These are phyloP conservation scores for Papiliotrema nemorosa DNA, from an alignment of 1,284 basidiomycete genomes.

Conservation along the genomic window DNA sequence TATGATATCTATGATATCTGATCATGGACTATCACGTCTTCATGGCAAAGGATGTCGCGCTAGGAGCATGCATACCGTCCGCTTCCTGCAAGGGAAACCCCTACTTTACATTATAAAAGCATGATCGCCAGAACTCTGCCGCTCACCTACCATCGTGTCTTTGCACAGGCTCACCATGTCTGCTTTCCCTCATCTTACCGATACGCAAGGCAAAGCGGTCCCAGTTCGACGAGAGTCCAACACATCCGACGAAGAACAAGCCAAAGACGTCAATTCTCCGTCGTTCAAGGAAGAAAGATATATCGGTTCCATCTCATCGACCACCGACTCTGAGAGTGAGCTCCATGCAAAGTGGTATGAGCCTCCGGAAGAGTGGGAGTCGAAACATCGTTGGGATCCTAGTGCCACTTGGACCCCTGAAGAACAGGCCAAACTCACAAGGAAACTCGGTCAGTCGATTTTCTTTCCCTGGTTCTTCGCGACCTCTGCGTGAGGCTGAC, in stretches of 20 bases:
- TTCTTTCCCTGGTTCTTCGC: slow-evolving; percentile 39
- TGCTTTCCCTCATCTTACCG: background rate
- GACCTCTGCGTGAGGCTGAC: background rate
- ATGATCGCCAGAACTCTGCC: background rate
- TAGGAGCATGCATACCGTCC: no score
- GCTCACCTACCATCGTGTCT: background rate
- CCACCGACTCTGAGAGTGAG: no score
- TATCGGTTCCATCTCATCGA: no score
- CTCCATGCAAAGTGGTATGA: no score
- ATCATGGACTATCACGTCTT: no score
- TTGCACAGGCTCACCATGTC: background rate
- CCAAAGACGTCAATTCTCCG: background rate
- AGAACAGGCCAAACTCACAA: slow-evolving; percentile 58
- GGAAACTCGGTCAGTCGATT: slow-evolving; percentile 56
- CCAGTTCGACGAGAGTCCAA: background rate
- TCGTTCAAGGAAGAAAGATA: no score
- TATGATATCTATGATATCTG: no score
- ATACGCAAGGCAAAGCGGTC: background rate
- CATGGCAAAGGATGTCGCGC: no score
- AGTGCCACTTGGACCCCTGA: slow-evolving; percentile 59
- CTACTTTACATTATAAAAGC: background rate
- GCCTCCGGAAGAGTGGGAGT: background rate
- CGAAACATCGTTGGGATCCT: background rate
- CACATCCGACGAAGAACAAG: background rate
- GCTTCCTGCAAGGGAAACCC: background rate